phyloP scores from a whole-genome alignment of 352 stramenopile genomes.

The Pelagophyceae sp. region DNA sequence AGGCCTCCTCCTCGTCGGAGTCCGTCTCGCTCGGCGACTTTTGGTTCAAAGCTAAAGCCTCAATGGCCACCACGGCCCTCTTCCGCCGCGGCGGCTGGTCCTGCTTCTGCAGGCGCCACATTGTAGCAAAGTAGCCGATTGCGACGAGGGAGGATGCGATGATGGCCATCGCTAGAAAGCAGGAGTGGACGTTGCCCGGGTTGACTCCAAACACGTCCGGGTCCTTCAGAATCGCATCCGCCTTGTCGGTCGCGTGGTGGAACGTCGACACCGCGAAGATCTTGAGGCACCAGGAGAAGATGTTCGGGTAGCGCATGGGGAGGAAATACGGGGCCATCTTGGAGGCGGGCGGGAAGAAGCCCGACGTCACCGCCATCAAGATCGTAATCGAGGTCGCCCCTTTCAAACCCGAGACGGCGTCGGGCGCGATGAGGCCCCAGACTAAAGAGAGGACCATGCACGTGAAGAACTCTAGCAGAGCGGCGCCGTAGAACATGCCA shows the following conservation, averaged over 20 bases:
- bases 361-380: background rate
- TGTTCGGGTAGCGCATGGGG: background rate
- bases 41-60: too few species aligned
- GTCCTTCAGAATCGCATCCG: background rate
- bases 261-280: background rate
- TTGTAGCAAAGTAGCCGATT: background rate
- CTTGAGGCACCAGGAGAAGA: conserved; percentile 1
- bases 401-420: background rate
- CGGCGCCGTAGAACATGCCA: background rate
- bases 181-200: background rate
- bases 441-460: background rate
- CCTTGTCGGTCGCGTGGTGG: background rate
- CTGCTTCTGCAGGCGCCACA: background rate
- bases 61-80: too few species aligned
- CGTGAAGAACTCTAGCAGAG: background rate
- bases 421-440: background rate
- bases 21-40: too few species aligned
- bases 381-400: background rate
- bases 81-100: background rate
- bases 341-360: background rate
- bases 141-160: background rate
- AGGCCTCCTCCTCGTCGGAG: too few species aligned
- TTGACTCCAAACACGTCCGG: background rate
- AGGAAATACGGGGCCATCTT: background rate
- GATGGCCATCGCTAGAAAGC: background rate